Evolutionary conservation across 192 early-diverging fungal species (phyloP), one percentile per base, ranked within the genome.

Genomic region (Backusella australiensis): DNA sequence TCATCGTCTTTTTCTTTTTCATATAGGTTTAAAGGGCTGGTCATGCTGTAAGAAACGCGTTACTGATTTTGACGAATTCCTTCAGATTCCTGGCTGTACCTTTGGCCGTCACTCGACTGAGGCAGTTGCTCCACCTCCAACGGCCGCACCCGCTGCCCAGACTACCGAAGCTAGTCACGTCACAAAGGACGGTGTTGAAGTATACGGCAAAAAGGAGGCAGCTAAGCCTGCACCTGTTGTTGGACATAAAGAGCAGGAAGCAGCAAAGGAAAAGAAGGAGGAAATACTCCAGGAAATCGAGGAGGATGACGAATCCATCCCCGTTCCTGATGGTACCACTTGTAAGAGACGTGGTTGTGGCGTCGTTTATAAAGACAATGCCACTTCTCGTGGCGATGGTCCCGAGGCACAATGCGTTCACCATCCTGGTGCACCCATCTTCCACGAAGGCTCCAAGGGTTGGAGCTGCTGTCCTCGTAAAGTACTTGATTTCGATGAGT

Each of bases 371-470:
- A 88, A 83, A 15, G 90, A 85, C 29, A 89, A 91, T 35, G 86
- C 85, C 17, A 86, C 83, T 4, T 88, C 88, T 17, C 83, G 90
- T 29, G 83, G 78, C 17, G 68, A 84, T 17, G 85, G 82, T 4
- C 19, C 80, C 38, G 84, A 87, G 21, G 87, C 88, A 7, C 82
- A 80, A 63, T 99, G 98, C 82, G 79, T 87, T 66, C 96, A 95
- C 86, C 98, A 99, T 82, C 86, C 93, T 12, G 98, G 98, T 17
- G 79, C 79, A 15, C 94, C 96, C 7, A 85, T 99, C 39, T 99
- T 99, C 86, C 98, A 98, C 80, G 98, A 99, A 81, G 98, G 98
- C 17, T 94, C 92, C 85, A 98, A 98, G 88, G 97, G 97, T 29
- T 99, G 94, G 94, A 91, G 91, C 39, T 99, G 98, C 86, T 99